Evolutionary conservation across 257 asterid species (phyloP), one percentile per base, ranked within the genome.

Genomic region (Solanum gandarillasii): DNA sequence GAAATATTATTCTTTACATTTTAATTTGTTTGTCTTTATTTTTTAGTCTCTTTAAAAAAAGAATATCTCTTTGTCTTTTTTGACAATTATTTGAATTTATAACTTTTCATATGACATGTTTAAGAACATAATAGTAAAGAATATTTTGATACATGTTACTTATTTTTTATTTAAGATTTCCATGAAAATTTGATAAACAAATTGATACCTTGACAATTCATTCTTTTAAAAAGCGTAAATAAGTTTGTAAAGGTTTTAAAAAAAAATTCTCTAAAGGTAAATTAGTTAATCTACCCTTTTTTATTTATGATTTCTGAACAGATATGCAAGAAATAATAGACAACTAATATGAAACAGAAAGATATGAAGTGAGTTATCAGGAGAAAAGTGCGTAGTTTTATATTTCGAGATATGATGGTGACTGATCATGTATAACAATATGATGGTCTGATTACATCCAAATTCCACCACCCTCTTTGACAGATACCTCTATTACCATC

Each of bases 241-340:
- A n/a, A 10, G 29, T 62, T 9, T 58, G 27, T 58, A 3, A 58
- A 7, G 9, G 3, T 21, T 60, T 23, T 21, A 0, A 9, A 3
- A 58, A 58, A 21, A 60, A 9, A 21, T 1, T 20, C 25, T 9
- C 6, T 1, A n/a, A n/a, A 10, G 7, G 7, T 10, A 23, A 62
- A 62, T 62, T 62, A 23, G 7, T 62, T 8, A 62, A 62, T 23
- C 16, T 9, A 62, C 2, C 7, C 3, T 55, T 23, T 62, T 3
- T 3, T 4, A 62, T n/a, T n/a, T 62, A n/a, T 62, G 14, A 62
- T n/a, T 62, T 1, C 0, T 60, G 3, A 60, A 23, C 6, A 0
- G 0, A 23, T 23, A 9, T 1, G 5, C 2, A 60, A 60, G 6
- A 23, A n/a, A n/a, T 8, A n/a, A n/a, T 1, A 0, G 1, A 62